Evolutionary conservation across 2,329 filamentous ascomycete species (phyloP), one percentile per base, ranked within the genome.

Genomic region (Cordyceps tenuipes): DNA sequence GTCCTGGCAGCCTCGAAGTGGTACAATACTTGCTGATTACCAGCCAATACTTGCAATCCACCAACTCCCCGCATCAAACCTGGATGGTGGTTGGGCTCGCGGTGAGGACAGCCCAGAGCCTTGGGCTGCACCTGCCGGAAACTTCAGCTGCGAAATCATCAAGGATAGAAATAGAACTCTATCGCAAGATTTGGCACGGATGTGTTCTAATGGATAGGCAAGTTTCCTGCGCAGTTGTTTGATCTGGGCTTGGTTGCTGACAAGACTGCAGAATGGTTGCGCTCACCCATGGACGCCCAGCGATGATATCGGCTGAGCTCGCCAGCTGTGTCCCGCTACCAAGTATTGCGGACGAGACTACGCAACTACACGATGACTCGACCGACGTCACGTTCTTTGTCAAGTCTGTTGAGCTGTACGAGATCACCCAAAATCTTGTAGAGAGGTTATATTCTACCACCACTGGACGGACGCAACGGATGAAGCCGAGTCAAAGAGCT

Each of bases 1-100:
- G 77, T 12, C 68, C 71, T 0, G 75, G 73, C 0, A 79, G 76
- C 0, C 64, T 76, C 0, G 75, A 75, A 48, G 59, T 77, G 1
- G 75, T 80, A 1, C 78, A 80, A 63, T 79, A 74, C 49, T 66
- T 80, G 0, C 65, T 81, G 0, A 67, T 80, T 5, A 77, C 77
- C 62, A 76, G 74, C 12, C 77, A 79, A 49, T 80, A 79, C 61
- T 66, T 80, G 0, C 78, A 80, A 48, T 77, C 78, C 50, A 79
- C 78, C 0, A 73, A 77, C 13, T 73, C 73, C 6, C 73, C 76
- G 0, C 75, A 79, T 61, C 74, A 78, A 60, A 79, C 76, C 1
- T 81, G 78, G 78, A 78, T 80, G 67, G 72, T 77, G 5, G 74
- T 77, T 0, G 77, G 77, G 0, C 68, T 76, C 4, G 77, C 77